A percentile compares a stretch with the other conserved stretches of the same genome.
These are phyloP conservation scores for Colletotrichum acutatum DNA, from an alignment of 2,329 filamentous ascomycete genomes.

Conservation along the genomic window DNA sequence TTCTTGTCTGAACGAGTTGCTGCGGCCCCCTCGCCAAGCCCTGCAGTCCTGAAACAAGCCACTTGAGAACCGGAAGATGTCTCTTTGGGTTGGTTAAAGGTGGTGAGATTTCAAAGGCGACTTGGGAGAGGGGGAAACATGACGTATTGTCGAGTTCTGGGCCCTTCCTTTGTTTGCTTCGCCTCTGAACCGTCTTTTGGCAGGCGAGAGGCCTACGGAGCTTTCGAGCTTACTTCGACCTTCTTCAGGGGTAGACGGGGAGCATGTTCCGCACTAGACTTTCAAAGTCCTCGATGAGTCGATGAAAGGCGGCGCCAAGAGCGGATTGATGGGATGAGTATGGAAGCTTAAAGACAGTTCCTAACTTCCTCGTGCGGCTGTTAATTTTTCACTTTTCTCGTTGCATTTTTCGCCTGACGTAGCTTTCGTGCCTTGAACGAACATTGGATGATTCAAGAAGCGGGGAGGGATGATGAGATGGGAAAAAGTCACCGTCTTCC, in stretches of 20 bases:
- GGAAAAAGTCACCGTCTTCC: not conserved
- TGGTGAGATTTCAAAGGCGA: not conserved
- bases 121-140: not conserved
- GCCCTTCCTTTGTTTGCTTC: constrained; percentile 6
- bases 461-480: not conserved
- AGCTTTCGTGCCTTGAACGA: constrained; percentile 1
- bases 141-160: constrained; percentile 3
- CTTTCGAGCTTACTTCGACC: not conserved
- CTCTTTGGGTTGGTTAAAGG: not conserved
- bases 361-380: not conserved
- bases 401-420: not conserved
- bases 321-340: constrained; percentile 1
- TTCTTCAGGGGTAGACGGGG: not conserved
- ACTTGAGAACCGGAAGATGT: constrained; percentile 10
- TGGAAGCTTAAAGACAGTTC: constrained; percentile 4
- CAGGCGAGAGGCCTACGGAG: not conserved
- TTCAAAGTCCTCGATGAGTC: not conserved
- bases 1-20: not conserved
- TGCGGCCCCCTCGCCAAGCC: constrained; percentile 12
- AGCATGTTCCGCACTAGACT: constrained; percentile 1
- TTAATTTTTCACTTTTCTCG: not conserved
- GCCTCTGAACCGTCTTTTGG: not conserved
- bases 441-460: not conserved
- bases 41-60: constrained; percentile 12
- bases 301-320: not conserved